Conservation (phyloP, 2,329 filamentous ascomycete species). For the Akanthomyces lecanii region DNA sequence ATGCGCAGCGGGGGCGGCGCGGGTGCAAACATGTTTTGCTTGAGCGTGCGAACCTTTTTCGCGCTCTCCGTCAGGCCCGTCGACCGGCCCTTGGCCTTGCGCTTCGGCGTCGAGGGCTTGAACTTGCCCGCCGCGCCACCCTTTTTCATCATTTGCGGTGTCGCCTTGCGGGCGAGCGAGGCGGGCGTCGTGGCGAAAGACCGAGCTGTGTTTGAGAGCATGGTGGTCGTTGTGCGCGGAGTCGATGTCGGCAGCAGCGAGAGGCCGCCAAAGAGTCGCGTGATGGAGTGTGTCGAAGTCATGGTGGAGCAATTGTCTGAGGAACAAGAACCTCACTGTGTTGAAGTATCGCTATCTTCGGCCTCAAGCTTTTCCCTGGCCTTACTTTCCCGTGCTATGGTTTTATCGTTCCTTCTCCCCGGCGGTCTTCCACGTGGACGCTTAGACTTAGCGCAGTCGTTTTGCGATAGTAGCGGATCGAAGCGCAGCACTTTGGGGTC, state of each 20-base stretch:
- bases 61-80: conserved; percentile 33
- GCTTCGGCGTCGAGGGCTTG: conserved; percentile 25
- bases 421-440: too few species aligned
- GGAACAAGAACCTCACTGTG: not conserved
- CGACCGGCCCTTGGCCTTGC: conserved; percentile 14
- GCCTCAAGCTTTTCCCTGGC: too few species aligned
- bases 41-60: conserved; percentile 42
- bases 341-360: not conserved
- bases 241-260: conserved; percentile 15
- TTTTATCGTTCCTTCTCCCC: too few species aligned
- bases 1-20: conserved; percentile 72
- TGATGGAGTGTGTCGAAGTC: conserved; percentile 28
- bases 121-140: conserved; percentile 13
- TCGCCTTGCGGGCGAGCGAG: conserved; percentile 28
- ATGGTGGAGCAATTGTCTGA: conserved; percentile 17
- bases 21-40: conserved; percentile 45
- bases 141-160: not conserved
- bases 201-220: conserved; percentile 19
- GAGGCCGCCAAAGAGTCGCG: conserved; percentile 29
- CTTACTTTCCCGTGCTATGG: too few species aligned
- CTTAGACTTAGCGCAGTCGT: too few species aligned
- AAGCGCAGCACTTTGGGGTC: too few species aligned
- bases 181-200: conserved; percentile 32
- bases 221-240: not conserved
- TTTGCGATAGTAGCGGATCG: too few species aligned